Evolutionary conservation across 331 rosid genomes (phyloP), one percentile per base, ranked within the genome.

Genomic region (Phaseolus coccineus): DNA sequence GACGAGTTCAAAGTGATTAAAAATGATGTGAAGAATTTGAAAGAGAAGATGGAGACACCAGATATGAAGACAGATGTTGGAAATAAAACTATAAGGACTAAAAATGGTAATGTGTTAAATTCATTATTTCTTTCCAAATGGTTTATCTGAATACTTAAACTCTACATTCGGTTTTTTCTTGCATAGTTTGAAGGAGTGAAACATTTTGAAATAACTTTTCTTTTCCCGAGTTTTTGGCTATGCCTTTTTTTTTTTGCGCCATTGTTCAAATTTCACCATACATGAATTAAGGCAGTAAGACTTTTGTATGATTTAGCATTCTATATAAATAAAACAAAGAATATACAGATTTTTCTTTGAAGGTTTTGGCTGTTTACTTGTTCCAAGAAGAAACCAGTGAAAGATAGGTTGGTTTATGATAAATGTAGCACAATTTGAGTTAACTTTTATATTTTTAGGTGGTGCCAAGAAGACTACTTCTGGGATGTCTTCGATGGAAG

Each of bases 61-160:
- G 74, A 61, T 64, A 57, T 19, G 66, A 81, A 62, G 77, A 76
- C 81, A 2, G 83, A 74, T 42, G 40, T 24, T 28, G 80, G 80
- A 84, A 56, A 28, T 76, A 64, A 81, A 78, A 37, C 58, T 31
- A 39, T 59, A 57, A 64, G 59, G 57, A 57, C 24, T 31, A 57
- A 81, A 78, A 90, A 83, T 50, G 94, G 98, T 90, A 94, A 87
- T 73, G 58, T 64, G 68, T 69, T 81, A 62, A 73, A 47, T 89
- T 40, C 74, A 50, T 35, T 13, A 42, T 31, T 30, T 56, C 28
- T 35, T 30, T 56, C 35, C 67, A 35, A 58, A 19, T 81, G 69
- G 55, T 44, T 39, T 77, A 55, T 42, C 57, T 87, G 39, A 66
- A 56, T 53, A 35, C 33, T 10, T 28, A 8, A 58, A 25, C 73